Base-by-base conservation (phyloP, 129 eudicot species). In the Pulicaria dysenterica region DNA sequence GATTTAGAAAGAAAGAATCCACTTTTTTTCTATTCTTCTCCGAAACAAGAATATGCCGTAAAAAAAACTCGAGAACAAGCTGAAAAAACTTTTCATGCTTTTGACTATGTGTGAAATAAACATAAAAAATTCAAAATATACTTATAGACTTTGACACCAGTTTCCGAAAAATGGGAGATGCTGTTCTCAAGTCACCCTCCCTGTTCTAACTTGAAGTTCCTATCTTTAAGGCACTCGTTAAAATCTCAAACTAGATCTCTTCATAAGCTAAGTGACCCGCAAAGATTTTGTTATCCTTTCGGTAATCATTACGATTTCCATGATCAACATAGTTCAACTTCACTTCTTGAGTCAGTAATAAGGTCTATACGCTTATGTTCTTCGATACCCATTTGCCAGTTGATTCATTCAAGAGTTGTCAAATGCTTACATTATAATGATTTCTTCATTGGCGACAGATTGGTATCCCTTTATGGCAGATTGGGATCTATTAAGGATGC, bases 401-500 rank as follows among this genome's bases (percentile, higher is more conserved):
- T 13, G 34, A 60, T 81, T 44, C 91, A 86, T 59, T 77, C 78
- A 15, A 42, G 8, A 16, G 41, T 79, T 7, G 3, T 81, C 7
- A 81, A 81, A 50, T 42, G 73, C 55, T 73, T 74, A 8, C 56
- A 40, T 12, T 75, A 81, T 83, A 80, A 58, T 40, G 85, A 77
- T 14, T 83, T 81, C 1, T 86, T 83, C 76, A 67, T 83, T 38
- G 86, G 86, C 14, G 88, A 86, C 63, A 81, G 91, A 49, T 62
- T 83, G 75, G 88, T 86, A 8, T 80, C 84, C 0, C 4, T 80
- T 5, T 86, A 86, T 5, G 64, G 58, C 0, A 78, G 55, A 67
- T 24, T 86, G 46, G 78, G 84, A 7, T 42, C 5, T 42, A 7
- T 65, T 12, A 2, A 11, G 2, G 67, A 71, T 72, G 88, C 88